Evolutionary conservation across 148 eudicot species (phyloP), one percentile per base, ranked within the genome.

Genomic region (Rhododendron henanense): DNA sequence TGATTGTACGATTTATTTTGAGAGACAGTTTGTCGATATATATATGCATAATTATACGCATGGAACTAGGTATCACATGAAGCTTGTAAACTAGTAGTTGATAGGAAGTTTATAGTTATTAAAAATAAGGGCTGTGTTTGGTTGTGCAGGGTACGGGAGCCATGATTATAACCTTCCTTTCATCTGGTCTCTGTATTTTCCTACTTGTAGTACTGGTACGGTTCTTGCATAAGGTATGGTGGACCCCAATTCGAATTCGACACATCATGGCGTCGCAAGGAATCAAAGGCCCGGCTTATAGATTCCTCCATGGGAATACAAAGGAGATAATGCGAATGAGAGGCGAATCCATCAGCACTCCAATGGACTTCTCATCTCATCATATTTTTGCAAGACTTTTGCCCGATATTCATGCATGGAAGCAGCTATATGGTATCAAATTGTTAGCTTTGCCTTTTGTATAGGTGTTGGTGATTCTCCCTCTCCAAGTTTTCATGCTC

Each of bases 241-340:
- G 82, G 82, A 79, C 82, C 16, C 82, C 82, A n/a, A 79, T 50
- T 51, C 61, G 82, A 28, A 23, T 79, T 11, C 82, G 23, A 31
- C 7, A 6, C 18, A 7, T 48, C 61, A 48, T 79, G 82, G 10
- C 19, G 0, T 79, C 61, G 16, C 61, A 79, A 14, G 82, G 63
- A 79, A 51, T 79, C 59, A 48, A 50, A 10, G 89, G 89, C 13
- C 87, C 87, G 59, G n/a, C 87, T 28, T 87, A 87, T 78, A 81
- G n/a, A 44, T 87, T 87, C 67, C 31, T 85, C 14, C 51, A 80
- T 51, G 87, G 89, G 0, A 87, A 69, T 77, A 87, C 87, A 18
- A 87, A 85, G 44, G 81, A 87, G 74, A 87, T 87, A n/a, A 9
- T 77, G 8, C 35, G 6, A 8, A 87, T 84, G 87, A 85, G 23